phyloP scores from a whole-genome alignment of 768 basidiomycete genomes.

The Tulasnella sp. region DNA sequence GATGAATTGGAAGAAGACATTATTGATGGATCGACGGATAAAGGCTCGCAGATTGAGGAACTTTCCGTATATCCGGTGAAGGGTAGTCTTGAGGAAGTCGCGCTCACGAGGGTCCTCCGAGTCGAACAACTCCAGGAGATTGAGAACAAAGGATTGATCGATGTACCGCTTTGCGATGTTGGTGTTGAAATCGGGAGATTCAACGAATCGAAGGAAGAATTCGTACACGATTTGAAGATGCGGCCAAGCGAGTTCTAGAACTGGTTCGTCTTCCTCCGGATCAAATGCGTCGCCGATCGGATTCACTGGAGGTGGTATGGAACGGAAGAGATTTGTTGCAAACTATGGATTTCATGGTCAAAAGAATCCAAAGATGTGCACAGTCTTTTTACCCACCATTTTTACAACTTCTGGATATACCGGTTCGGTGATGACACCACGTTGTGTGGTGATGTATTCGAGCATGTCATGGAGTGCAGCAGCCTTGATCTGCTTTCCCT shows the following conservation, averaged over 20 bases:
- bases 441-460: conserved; percentile 95
- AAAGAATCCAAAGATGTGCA: neutral
- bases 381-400: conserved; percentile 51
- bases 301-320: conserved; percentile 98
- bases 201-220: conserved; percentile 97
- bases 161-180: conserved; percentile 96
- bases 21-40: conserved; percentile 97
- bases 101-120: conserved; percentile 98
- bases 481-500: conserved; percentile 97
- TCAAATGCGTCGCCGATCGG: conserved; percentile 97
- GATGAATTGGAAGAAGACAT: conserved; percentile 97
- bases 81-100: conserved; percentile 96
- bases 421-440: conserved; percentile 89
- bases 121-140: conserved; percentile 94
- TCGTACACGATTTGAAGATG: conserved; percentile 99
- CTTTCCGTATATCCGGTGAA: conserved; percentile 98
- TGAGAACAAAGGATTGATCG: conserved; percentile 90
- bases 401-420: conserved; percentile 98
- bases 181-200: conserved; percentile 95
- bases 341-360: conserved; percentile 42
- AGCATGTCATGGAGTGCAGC: conserved; percentile 97
- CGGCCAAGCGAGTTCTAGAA: conserved; percentile 97
- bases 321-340: conserved; percentile 94
- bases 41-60: conserved; percentile 97
- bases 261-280: conserved; percentile 98